These are phyloP conservation scores for Arctostaphylos glauca DNA, from an alignment of 148 eudicot genomes.

Conservation along the genomic window DNA sequence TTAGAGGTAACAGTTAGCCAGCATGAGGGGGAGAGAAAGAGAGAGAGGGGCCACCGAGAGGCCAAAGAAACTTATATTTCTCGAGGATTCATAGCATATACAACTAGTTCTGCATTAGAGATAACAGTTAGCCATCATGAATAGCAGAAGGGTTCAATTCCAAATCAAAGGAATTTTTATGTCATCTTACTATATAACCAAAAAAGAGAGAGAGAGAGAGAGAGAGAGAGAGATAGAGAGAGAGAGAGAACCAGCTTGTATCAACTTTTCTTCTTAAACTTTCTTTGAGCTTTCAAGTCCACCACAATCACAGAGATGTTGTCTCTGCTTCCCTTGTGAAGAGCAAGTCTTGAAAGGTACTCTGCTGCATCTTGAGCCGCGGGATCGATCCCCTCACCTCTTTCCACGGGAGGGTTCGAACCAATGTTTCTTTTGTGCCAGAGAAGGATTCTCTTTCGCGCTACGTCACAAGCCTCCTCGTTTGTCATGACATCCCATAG, in stretches of 20 bases:
- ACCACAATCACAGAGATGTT: slow-evolving; percentile 58
- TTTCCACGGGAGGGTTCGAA: slow-evolving; percentile 4
- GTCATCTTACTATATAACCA: background rate
- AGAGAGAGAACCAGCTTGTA: background rate
- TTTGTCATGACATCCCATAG: slow-evolving; percentile 62
- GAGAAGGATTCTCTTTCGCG: slow-evolving; percentile 49
- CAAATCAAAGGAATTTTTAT: slow-evolving; percentile 13
- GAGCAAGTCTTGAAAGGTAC: slow-evolving; percentile 48
- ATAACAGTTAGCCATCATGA: slow-evolving; percentile 20
- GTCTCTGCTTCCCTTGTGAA: slow-evolving; percentile 56
- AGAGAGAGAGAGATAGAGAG: background rate
- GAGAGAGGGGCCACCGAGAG: background rate
- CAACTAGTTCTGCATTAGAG: background rate
- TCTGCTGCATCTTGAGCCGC: slow-evolving; percentile 60
- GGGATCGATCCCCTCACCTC: slow-evolving; percentile 40
- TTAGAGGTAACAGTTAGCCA: slow-evolving; percentile 17
- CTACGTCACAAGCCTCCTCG: slow-evolving; percentile 51
- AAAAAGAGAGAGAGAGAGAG: background rate
- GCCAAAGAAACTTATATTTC: background rate
- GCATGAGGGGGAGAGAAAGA: slow-evolving; percentile 10
- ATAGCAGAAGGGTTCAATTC: slow-evolving; percentile 10
- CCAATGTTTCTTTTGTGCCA: slow-evolving; percentile 54
- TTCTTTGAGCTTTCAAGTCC: slow-evolving; percentile 55
- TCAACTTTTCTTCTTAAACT: slow-evolving; percentile 40
- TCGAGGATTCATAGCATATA: background rate